Evolutionary conservation across 2,329 filamentous ascomycete species (phyloP), one percentile per base, ranked within the genome.

Genomic region (Davidsoniella australis): DNA sequence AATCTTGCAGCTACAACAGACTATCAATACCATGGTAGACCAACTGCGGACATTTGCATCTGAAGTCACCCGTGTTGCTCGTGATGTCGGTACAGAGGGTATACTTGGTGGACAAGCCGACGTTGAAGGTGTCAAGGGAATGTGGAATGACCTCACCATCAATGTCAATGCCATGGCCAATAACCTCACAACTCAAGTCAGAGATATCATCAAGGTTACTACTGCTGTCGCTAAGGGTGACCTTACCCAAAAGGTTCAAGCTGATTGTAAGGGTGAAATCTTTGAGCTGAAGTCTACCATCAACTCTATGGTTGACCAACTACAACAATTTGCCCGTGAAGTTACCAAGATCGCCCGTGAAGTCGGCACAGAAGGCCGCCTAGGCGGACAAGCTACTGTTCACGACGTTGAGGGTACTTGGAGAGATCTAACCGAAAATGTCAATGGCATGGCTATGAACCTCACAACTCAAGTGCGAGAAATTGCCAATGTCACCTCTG

Each of bases 361-460:
- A 65, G 91, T 96, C 71, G 89, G 89, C 53, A 96, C 91, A 1
- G 89, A 98, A 64, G 89, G 89, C 58, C 80, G 87, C 54, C 75
- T 98, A 14, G 89, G 91, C 62, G 89, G 91, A 8, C 91, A 98
- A 64, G 89, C 91, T 45, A 91, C 87, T 17, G 85, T 96, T 5
- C 89, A 94, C 61, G 89, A 94, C 62, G 91, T 96, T 29, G 85
- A 94, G 65, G 89, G 89, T 55, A 96, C 93, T 47, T 96, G 91
- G 89, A 85, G 87, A 60, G 87, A 95, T 62, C 71, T 98, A 54
- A 98, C 89, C 2, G 83, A 89, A 60, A 88, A 88, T 55, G 89
- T 98, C 66, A 98, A 98, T 66, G 84, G 88, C 57, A 96, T 98
- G 89, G 89, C 89, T 61, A 93, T 91, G 74, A 98, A 96, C 63